Evolutionary conservation across 805 yeast species (phyloP).

Genomic region (Saturnispora diversa): DNA sequence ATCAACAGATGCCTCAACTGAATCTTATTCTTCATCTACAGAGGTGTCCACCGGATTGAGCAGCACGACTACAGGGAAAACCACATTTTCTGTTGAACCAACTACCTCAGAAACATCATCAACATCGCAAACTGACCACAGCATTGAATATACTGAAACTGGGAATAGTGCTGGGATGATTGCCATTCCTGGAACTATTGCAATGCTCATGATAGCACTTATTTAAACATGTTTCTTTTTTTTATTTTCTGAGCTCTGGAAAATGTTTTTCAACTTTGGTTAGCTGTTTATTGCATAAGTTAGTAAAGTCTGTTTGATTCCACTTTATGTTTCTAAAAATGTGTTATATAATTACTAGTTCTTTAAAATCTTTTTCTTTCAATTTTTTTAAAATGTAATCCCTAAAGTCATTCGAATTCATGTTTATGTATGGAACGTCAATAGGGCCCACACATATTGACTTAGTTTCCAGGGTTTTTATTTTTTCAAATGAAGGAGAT

Average conservation of each 20-base stretch:
- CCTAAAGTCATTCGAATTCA: not conserved
- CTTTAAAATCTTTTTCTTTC: constrained; percentile 3
- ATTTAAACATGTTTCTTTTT: not conserved
- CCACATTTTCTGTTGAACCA: not conserved
- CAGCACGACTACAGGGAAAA: not conserved
- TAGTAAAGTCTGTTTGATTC: too few species aligned
- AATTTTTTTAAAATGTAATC: constrained; percentile 2
- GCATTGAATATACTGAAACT: not conserved
- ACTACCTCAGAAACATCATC: not conserved
- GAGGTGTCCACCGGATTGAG: not conserved
- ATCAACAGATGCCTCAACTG: not conserved
- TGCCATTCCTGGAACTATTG: not conserved
- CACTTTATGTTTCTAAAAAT: too few species aligned
- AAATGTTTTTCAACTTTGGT: constrained; percentile 2
- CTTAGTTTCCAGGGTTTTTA: not conserved
- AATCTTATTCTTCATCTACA: not conserved
- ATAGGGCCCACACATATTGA: not conserved
- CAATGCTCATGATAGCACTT: not conserved
- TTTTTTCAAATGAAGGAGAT: not conserved
- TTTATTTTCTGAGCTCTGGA: not conserved
- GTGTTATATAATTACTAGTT: constrained; percentile 5
- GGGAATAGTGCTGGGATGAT: not conserved
- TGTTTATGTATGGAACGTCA: not conserved
- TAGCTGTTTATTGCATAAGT: constrained; percentile 1
- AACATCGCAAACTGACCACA: too few species aligned